Percentiles rank a stretch among this genome's conserved stretches.
Evolutionary conservation across 1,284 basidiomycete species (phyloP).

Genomic region (Leucocoprinus gongylophorus): DNA sequence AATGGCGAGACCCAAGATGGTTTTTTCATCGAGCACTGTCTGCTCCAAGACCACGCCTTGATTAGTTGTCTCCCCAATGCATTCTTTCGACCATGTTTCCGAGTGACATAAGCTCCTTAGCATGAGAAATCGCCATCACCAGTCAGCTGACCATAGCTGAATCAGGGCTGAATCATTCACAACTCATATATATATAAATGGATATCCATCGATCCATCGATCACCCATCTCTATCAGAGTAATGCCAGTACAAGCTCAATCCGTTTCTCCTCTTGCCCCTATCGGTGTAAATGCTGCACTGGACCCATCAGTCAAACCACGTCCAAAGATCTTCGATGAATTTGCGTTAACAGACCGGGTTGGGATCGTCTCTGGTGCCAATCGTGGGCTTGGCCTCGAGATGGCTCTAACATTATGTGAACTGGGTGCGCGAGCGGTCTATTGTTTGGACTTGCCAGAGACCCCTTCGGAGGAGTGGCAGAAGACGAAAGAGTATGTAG

Average conservation of each 20-base stretch:
- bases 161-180: neutral
- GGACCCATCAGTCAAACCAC: slow-evolving; percentile 28
- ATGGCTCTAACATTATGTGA: slow-evolving; percentile 75
- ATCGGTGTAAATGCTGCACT: slow-evolving; percentile 50
- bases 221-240: neutral
- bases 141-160: no score
- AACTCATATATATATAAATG: slow-evolving; percentile 3
- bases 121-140: neutral
- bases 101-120: neutral
- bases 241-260: slow-evolving; percentile 25
- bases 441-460: slow-evolving; percentile 68
- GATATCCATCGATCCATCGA: neutral
- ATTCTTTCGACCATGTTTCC: neutral
- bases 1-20: slow-evolving; percentile 47
- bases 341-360: slow-evolving; percentile 73
- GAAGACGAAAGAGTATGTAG: slow-evolving; percentile 47
- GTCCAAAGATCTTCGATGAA: slow-evolving; percentile 57
- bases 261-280: slow-evolving; percentile 48
- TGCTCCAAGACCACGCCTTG: slow-evolving; percentile 45
- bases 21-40: slow-evolving; percentile 43
- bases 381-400: slow-evolving; percentile 77
- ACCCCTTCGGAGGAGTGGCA: slow-evolving; percentile 64
- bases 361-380: slow-evolving; percentile 71
- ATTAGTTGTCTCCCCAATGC: slow-evolving; percentile 23
- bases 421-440: slow-evolving; percentile 68